phyloP scores from a whole-genome alignment of 2,329 filamentous ascomycete genomes.

The Zymoseptoria tritici region DNA sequence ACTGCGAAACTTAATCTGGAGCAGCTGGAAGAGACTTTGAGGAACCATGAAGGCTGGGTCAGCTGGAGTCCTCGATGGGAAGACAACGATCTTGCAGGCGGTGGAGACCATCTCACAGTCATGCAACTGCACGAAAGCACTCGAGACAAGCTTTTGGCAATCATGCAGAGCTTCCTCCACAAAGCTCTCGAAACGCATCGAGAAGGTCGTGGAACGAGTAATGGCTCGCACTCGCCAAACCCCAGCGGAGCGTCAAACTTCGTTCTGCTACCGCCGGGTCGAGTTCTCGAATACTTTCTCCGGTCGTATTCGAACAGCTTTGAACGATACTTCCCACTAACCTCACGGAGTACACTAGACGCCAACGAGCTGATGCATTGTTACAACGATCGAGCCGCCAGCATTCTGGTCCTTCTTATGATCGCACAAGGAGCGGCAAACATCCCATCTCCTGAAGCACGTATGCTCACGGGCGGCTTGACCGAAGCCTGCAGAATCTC shows the following conservation, averaged over 20 bases:
- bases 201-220: conserved; percentile 26
- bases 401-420: conserved; percentile 61
- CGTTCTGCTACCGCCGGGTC: conserved; percentile 57
- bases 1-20: conserved; percentile 47
- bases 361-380: conserved; percentile 59
- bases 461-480: conserved; percentile 58
- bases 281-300: conserved; percentile 61
- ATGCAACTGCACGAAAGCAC: conserved; percentile 48
- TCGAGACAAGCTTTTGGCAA: conserved; percentile 62
- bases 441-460: conserved; percentile 58
- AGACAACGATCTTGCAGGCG: conserved; percentile 38
- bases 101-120: conserved; percentile 41
- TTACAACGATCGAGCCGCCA: conserved; percentile 57
- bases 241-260: conserved; percentile 53
- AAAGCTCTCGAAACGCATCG: conserved; percentile 63
- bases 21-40: conserved; percentile 43
- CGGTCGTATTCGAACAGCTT: conserved; percentile 59
- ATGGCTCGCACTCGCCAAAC: conserved; percentile 34
- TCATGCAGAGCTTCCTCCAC: conserved; percentile 62
- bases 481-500: conserved; percentile 66
- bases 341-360: conserved; percentile 53
- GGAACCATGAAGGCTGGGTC: conserved; percentile 46
- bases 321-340: conserved; percentile 58
- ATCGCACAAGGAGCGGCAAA: conserved; percentile 62
- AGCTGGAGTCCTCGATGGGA: conserved; percentile 46